Evolutionary conservation across 176 grass and related monocot genomes (phyloP), one percentile per base, ranked within the genome.

Genomic region (Musa itinerans): DNA sequence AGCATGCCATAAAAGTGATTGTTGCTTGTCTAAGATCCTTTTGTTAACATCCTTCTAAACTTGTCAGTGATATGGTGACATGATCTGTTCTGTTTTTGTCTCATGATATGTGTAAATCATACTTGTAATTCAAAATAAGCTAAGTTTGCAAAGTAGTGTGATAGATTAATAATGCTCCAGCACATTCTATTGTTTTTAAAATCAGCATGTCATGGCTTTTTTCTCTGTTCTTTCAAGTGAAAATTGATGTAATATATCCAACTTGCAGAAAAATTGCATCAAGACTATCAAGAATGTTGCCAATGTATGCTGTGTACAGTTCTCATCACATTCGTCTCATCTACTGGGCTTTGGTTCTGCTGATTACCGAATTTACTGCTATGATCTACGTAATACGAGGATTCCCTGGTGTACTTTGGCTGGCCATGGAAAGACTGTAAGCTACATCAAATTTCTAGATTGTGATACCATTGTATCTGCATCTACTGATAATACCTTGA

Each of bases 321-420:
- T 91, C 68, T 99, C 91, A 21, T 82, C 88, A 23, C 82, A 95
- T 83, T 99, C 96, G 19, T 86, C 96, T 50, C 88, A 58, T 66
- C 75, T 99, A 79, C 68, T 99, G 79, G 96, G 86, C 57, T 99
- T 92, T 72, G 96, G 96, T 63, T 89, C 96, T 67, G 86, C 96
- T 52, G 86, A 99, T 80, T 95, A 99, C 81, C 86, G 91, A 62
- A 85, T 91, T 79, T 89, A 81, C 81, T 94, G 90, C 81, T 99
- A 95, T 72, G 96, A 99, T 87, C 82, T 99, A 83, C 90, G 96
- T 63, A 81, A 95, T 68, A 99, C 96, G 58, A 89, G 89, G 77
- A 83, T 99, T 57, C 96, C 96, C 29, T 99, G 96, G 96, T 99
- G 91, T 81, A 99, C 86, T 52, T 88, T 99, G 65, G 86, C 81